phyloP scores from a whole-genome alignment of 129 eudicot species.

The Flaveria bidentis region DNA sequence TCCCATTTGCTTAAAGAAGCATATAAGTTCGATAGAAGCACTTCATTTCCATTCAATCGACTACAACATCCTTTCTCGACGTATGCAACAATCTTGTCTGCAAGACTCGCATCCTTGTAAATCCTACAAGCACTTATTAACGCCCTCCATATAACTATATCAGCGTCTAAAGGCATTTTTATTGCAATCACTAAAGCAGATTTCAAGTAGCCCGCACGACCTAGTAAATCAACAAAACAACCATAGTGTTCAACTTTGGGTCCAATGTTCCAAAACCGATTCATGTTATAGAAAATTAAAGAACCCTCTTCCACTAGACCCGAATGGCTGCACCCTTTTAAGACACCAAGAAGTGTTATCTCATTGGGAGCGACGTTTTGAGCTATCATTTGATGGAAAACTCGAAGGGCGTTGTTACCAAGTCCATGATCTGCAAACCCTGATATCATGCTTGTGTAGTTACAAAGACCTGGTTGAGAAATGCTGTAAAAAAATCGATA shows the following conservation, averaged over 20 bases:
- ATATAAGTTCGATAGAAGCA: conserved; percentile 68
- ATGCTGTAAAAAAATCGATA: conserved; percentile 44
- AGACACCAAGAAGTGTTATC: conserved; percentile 69
- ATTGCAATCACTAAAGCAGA: conserved; percentile 62
- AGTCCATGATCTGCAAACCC: conserved; percentile 73
- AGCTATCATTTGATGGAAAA: conserved; percentile 59
- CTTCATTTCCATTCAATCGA: conserved; percentile 41
- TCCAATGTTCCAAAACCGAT: conserved; percentile 48
- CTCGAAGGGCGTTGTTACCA: conserved; percentile 52
- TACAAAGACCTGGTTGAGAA: conserved; percentile 54
- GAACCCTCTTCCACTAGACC: conserved; percentile 79
- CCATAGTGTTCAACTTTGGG: conserved; percentile 87
- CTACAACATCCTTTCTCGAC: conserved; percentile 38
- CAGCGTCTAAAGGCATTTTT: conserved; percentile 64
- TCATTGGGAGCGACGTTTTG: conserved; percentile 64
- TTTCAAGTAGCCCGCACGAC: conserved; percentile 72
- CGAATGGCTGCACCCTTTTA: conserved; percentile 88
- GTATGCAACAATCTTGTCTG: conserved; percentile 50
- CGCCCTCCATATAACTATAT: conserved; percentile 74
- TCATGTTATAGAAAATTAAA: conserved; percentile 65
- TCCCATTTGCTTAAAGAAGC: conserved; percentile 87
- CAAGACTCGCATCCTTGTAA: conserved; percentile 54
- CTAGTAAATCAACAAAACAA: conserved; percentile 71
- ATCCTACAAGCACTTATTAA: conserved; percentile 80
- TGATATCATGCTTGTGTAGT: conserved; percentile 80